Percentiles rank a stretch among this genome's conserved stretches.
Conservation (phyloP, 768 basidiomycete genomes). For the Tylopilus plumbeoviolaceoides region DNA sequence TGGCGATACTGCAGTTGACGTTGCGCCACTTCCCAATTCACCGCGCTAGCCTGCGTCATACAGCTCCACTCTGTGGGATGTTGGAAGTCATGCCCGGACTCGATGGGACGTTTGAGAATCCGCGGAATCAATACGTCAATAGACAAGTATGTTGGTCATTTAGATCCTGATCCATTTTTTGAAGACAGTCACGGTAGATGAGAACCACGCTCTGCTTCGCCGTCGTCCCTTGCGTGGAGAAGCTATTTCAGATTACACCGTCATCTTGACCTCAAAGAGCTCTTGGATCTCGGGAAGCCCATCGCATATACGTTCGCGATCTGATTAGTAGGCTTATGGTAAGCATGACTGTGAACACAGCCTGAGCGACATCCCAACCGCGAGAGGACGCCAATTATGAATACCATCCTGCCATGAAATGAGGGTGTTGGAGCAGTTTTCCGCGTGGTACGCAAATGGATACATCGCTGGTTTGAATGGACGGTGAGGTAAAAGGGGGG, state of each 20-base stretch:
- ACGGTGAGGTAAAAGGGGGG: not conserved
- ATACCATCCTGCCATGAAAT: too few species aligned
- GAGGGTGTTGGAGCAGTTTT: too few species aligned
- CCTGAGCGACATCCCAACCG: too few species aligned
- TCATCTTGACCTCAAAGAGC: slow-evolving; percentile 51
- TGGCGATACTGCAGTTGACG: not conserved
- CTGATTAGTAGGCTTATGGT: not conserved
- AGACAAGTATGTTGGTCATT: not conserved
- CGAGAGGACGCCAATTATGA: too few species aligned
- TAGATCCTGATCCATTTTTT: not conserved
- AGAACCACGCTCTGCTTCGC: slow-evolving; percentile 20
- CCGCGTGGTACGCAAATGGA: too few species aligned
- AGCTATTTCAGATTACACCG: slow-evolving; percentile 27
- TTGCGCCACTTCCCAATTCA: not conserved
- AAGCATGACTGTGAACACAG: too few species aligned
- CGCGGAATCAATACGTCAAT: not conserved
- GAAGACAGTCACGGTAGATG: slow-evolving; percentile 8
- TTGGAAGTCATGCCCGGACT: not conserved
- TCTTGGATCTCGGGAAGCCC: slow-evolving; percentile 51
- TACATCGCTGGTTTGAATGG: too few species aligned
- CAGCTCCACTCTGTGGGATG: not conserved
- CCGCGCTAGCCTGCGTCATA: too few species aligned
- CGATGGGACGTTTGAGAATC: not conserved
- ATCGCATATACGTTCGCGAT: not conserved
- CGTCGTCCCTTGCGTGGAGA: slow-evolving; percentile 24